Conservation (phyloP, 2,329 filamentous ascomycete species). For the Neonectria coccinea region DNA sequence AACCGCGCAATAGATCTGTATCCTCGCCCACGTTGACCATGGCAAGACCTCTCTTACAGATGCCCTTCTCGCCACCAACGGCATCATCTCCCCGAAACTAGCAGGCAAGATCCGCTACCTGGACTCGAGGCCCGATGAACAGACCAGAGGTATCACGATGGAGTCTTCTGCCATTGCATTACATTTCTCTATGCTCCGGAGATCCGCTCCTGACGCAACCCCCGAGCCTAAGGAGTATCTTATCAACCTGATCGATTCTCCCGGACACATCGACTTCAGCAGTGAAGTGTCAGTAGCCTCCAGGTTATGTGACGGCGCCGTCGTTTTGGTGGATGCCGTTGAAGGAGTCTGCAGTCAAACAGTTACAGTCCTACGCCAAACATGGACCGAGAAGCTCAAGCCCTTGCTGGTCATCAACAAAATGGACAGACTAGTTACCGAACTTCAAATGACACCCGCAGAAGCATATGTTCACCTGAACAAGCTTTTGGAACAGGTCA, state of each 20-base stretch:
- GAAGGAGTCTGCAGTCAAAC: constrained; percentile 99
- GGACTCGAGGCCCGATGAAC: constrained; percentile 95
- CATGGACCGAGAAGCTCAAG: constrained; percentile 95
- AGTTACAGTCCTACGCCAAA: constrained; percentile 93
- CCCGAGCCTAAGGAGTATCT: constrained; percentile 89
- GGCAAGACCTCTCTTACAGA: constrained; percentile 98
- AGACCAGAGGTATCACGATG: constrained; percentile 98
- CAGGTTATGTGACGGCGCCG: constrained; percentile 90
- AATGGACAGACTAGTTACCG: constrained; percentile 93
- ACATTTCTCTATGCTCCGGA: constrained; percentile 90
- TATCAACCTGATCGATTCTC: constrained; percentile 97
- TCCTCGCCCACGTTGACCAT: constrained; percentile 96
- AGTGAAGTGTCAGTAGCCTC: constrained; percentile 98
- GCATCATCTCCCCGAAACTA: constrained; percentile 97
- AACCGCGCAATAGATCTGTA: constrained; percentile 77
- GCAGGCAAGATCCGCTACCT: constrained; percentile 98
- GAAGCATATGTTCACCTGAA: constrained; percentile 92
- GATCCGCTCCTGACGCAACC: constrained; percentile 73
- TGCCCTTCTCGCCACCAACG: constrained; percentile 96
- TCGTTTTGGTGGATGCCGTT: constrained; percentile 95
- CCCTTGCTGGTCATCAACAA: constrained; percentile 98
- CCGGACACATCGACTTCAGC: constrained; percentile 98
- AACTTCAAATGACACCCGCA: constrained; percentile 90
- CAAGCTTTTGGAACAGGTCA: constrained; percentile 93
- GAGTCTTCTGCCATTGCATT: constrained; percentile 98